Conservation (phyloP, 1,139 yeast species). For the Hansenula sp. region DNA sequence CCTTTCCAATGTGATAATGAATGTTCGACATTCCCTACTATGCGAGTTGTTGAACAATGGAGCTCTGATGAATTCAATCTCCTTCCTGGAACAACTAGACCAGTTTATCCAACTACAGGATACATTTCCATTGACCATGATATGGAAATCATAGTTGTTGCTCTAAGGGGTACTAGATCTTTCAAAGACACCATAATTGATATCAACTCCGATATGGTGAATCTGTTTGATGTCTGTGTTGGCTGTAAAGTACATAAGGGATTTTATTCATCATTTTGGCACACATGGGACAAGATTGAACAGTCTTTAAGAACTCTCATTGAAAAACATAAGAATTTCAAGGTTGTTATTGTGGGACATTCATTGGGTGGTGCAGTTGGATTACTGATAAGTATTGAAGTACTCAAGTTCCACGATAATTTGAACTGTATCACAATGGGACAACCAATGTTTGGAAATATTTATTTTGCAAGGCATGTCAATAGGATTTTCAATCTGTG, state of each 20-base stretch:
- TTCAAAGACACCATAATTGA: conserved; percentile 44
- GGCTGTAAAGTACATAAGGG: conserved; percentile 47
- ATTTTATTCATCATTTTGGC: conserved; percentile 33
- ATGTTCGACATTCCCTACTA: conserved; percentile 40
- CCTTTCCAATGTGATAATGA: conserved; percentile 44
- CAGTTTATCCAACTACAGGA: conserved; percentile 29
- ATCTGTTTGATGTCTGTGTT: conserved; percentile 26
- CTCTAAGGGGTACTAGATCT: conserved; percentile 47
- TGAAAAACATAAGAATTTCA: conserved; percentile 25
- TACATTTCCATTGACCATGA: conserved; percentile 23
- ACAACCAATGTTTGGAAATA: conserved; percentile 47
- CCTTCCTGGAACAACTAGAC: conserved; percentile 27
- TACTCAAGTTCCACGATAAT: conserved; percentile 29
- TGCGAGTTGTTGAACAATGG: conserved; percentile 45
- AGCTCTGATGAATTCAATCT: conserved; percentile 27
- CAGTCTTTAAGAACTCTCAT: conserved; percentile 19
- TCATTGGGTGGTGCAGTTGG: conserved; percentile 52
- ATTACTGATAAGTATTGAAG: conserved; percentile 34
- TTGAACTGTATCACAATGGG: conserved; percentile 41
- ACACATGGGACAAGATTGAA: conserved; percentile 32
- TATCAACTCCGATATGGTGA: conserved; percentile 35
- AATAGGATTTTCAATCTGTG: conserved; percentile 24
- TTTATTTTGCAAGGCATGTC: conserved; percentile 36
- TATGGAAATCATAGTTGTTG: conserved; percentile 29
- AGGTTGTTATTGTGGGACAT: conserved; percentile 43